Conservation (phyloP, 768 basidiomycete genomes). For the Harrya chromipes region DNA sequence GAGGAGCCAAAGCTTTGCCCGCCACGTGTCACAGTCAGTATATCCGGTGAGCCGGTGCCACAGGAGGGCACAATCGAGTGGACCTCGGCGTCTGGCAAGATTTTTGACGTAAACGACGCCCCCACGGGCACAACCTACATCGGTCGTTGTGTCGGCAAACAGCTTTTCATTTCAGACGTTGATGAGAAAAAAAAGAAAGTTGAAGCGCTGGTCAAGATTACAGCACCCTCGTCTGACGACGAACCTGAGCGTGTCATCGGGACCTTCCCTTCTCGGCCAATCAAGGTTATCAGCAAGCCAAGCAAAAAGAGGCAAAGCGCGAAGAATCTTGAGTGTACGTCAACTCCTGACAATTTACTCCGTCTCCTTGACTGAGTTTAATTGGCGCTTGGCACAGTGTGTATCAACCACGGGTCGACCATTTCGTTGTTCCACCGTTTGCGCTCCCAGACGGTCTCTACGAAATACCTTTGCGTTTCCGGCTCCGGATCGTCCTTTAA, state of each 20-base stretch:
- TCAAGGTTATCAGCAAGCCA: conserved; percentile 98
- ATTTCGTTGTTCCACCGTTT: conserved; percentile 95
- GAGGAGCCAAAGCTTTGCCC: conserved; percentile 73
- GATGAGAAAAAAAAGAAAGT: conserved; percentile 96
- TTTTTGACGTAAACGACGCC: conserved; percentile 76
- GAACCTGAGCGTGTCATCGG: conserved; percentile 84
- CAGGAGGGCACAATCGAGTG: conserved; percentile 87
- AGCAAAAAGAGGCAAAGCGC: conserved; percentile 95
- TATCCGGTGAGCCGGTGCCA: conserved; percentile 85
- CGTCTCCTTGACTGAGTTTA: conserved; percentile 13
- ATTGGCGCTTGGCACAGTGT: conserved; percentile 53
- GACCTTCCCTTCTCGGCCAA: conserved; percentile 88
- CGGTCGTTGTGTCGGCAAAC: conserved; percentile 91
- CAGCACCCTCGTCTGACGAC: conserved; percentile 74
- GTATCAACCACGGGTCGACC: conserved; percentile 94
- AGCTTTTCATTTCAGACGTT: conserved; percentile 92
- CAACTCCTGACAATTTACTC: conserved; percentile 5
- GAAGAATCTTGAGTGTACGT: conserved; percentile 89
- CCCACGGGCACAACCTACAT: conserved; percentile 85
- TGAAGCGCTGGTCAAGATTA: conserved; percentile 88
- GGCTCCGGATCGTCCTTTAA: conserved; percentile 90
- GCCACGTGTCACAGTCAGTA: conserved; percentile 83
- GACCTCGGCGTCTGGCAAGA: conserved; percentile 81
- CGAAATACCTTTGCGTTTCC: conserved; percentile 94
- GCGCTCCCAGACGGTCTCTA: conserved; percentile 92